Base-by-base conservation (phyloP, 164 flowering plant genomes). In the Chloranthus sessilifolius region DNA sequence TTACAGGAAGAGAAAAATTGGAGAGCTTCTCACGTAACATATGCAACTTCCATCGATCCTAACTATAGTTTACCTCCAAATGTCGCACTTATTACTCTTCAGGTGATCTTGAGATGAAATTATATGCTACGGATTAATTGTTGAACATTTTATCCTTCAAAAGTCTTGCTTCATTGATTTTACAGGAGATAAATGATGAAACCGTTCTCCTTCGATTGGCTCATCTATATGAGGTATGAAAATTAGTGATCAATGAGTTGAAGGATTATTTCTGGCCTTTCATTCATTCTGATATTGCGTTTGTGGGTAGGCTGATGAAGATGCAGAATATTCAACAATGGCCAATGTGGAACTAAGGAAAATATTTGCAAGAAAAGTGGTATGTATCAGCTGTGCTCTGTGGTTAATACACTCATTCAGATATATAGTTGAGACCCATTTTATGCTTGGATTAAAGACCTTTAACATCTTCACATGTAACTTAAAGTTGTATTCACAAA, bases 31-130 rank as follows among this genome's bases (percentile, higher is more conserved):
- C 74, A 63, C 59, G 14, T 59, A 53, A 67, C 78, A 33, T 66
- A 59, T 52, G 55, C 59, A 46, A 65, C 82, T 39, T 28, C 53
- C 9, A 76, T 85, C 79, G 92, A 76, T 62, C 62, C 81, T 14
- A 55, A 52, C 60, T 88, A 88, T 61, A 78, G 66, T 64, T 68
- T 88, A 60, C 97, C 97, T 51, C 74, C 33, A 30, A 88, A 85
- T 71, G 83, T 88, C 41, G 97, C 89, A 59, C 45, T 88, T 38
- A 76, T 88, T 27, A 88, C 95, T 50, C 88, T 88, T 62, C 78
- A 85, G 94, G 96, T 85, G 40, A 60, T 50, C n/a, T 52, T 49
- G 3, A n/a, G 9, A 50, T 22, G 9, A 22, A 14, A n/a, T 53
- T 7, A 25, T 58, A 45, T 19, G 4, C 15, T 1, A 28, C 14